Conservation (phyloP, 1,284 basidiomycete genomes). For the Papiliotrema laurentii region DNA sequence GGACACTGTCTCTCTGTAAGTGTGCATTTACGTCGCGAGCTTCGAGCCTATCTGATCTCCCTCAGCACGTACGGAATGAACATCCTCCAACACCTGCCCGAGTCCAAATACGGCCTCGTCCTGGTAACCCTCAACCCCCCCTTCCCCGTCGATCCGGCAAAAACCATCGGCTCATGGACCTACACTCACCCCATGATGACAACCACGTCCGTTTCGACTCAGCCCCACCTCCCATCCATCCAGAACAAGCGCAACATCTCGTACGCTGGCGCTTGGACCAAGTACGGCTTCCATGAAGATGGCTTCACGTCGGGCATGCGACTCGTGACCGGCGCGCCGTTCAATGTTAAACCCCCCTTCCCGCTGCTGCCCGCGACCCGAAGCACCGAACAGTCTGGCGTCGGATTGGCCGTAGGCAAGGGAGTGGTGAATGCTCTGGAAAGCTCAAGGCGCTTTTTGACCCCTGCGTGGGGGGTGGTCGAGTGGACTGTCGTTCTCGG, state of each 20-base stretch:
- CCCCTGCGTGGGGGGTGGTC: slow-evolving; percentile 17
- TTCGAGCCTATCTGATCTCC: slow-evolving; percentile 5
- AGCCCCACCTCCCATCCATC: slow-evolving; percentile 47
- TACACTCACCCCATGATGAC: slow-evolving; percentile 70
- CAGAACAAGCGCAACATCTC: slow-evolving; percentile 64
- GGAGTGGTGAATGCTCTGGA: slow-evolving; percentile 17
- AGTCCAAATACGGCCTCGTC: slow-evolving; percentile 59
- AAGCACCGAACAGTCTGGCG: slow-evolving; percentile 5
- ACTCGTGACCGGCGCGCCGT: slow-evolving; percentile 32
- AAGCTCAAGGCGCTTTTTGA: slow-evolving; percentile 5
- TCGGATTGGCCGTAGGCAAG: slow-evolving; percentile 6
- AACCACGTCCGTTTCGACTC: slow-evolving; percentile 37
- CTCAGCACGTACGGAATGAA: slow-evolving; percentile 66
- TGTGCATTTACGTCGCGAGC: slow-evolving; percentile 11
- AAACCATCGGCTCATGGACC: slow-evolving; percentile 55
- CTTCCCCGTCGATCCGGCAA: slow-evolving; percentile 56
- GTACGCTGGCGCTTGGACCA: slow-evolving; percentile 73
- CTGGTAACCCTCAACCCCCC: slow-evolving; percentile 75
- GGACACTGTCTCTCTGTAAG: slow-evolving; percentile 63
- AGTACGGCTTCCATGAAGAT: slow-evolving; percentile 76
- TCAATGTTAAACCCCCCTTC: slow-evolving; percentile 47
- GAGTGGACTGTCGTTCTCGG: slow-evolving; percentile 19
- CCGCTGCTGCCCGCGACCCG: slow-evolving; percentile 36
- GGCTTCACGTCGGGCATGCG: slow-evolving; percentile 60
- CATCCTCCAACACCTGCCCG: slow-evolving; percentile 64